Conservation (phyloP, 2,329 filamentous ascomycete genomes). For the Trichophyton schoenleinii region DNA sequence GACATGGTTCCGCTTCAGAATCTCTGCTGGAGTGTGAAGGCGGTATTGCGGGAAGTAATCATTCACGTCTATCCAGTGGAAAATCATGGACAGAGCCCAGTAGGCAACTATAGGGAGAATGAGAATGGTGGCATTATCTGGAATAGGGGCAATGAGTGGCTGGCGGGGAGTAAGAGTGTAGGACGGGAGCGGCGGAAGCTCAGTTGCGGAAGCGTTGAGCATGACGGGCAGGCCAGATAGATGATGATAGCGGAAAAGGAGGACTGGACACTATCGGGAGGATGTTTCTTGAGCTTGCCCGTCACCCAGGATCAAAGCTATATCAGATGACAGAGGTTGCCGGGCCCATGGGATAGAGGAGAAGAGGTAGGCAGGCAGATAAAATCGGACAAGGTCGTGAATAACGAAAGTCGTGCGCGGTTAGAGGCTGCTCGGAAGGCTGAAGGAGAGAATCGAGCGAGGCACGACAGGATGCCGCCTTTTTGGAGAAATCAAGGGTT, state of each 20-base stretch:
- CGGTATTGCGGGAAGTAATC: slow-evolving; percentile 85
- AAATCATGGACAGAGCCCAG: slow-evolving; percentile 74
- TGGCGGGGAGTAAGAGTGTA: slow-evolving; percentile 60
- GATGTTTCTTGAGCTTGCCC: not conserved
- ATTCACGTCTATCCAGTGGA: slow-evolving; percentile 74
- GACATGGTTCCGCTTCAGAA: slow-evolving; percentile 75
- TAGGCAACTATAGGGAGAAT: slow-evolving; percentile 70
- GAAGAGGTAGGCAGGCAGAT: not conserved
- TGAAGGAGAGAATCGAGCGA: not conserved
- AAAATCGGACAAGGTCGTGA: not conserved
- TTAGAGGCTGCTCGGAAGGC: not conserved
- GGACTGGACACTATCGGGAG: not conserved
- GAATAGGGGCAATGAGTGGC: slow-evolving; percentile 61
- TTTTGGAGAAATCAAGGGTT: not conserved
- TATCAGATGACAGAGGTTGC: not conserved
- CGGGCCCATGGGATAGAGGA: not conserved
- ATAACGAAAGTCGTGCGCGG: not conserved
- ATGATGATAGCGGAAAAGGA: not conserved
- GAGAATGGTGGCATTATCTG: slow-evolving; percentile 69
- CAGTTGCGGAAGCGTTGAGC: slow-evolving; percentile 28
- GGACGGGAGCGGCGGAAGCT: slow-evolving; percentile 72
- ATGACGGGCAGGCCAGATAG: slow-evolving; percentile 1
- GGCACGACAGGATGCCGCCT: not conserved
- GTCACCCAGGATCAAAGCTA: not conserved
- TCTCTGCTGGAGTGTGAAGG: slow-evolving; percentile 86